Base-by-base conservation (phyloP, 331 rosid species). In the Stylosanthes scabra region DNA sequence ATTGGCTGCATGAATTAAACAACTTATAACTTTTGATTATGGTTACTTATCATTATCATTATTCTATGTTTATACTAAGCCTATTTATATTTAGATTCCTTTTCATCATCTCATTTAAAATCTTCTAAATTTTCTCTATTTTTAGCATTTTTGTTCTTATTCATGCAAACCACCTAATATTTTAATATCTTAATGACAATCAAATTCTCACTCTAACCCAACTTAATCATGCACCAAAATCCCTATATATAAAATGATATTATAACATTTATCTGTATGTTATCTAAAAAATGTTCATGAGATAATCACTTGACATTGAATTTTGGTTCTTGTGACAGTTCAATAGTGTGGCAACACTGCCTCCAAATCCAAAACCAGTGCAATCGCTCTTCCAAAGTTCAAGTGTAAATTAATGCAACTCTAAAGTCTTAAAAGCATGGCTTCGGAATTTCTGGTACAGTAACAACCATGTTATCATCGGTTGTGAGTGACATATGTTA, bases 271-370 rank as follows among this genome's bases (percentile, higher is more conserved):
- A 13, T 40, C 6, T 54, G 42, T 75, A 49, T 4, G 63, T 66
- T 54, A 45, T 49, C 34, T 72, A 37, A 71, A 20, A 66, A 64
- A 72, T 59, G 47, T 58, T 11, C 7, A 13, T 11, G 59, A 37
- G 16, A 78, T 46, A 44, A 9, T 40, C 50, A 74, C 51, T 20
- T 76, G 79, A 81, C 63, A n/a, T 27, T 59, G 68, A 77, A 51
- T 27, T 47, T n/a, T 83, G 64, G 51, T 59, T 62, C 54, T 44
- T 41, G 11, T 86, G 78, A 72, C 93, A 93, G 98, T 93, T 86
- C 89, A 84, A 84, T 55, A 16, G 87, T 20, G 93, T 93, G 81
- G 93, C 98, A 57, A 65, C 71, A 39, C 70, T 91, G 67, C 68
- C 88, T 27, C 72, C 79, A 13, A 76, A 83, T 77, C 75, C 82